Evolutionary conservation across 768 basidiomycete genomes (phyloP).

Genomic region (Mrakia hoshinonis): DNA sequence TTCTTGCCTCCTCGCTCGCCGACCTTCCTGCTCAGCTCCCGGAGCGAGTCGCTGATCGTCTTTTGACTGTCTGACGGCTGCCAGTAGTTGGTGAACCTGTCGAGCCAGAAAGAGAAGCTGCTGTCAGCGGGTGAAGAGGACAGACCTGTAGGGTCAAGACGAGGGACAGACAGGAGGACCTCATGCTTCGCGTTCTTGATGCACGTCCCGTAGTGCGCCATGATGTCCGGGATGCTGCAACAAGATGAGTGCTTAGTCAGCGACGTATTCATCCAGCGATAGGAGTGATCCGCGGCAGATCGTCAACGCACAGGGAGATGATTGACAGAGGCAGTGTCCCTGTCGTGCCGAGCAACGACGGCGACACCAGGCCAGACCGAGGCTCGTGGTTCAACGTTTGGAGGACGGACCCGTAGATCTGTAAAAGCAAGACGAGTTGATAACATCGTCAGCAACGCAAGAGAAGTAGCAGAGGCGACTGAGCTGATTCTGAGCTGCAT

Average conservation of each 20-base stretch:
- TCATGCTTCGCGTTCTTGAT: slow-evolving; percentile 57
- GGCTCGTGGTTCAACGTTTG: slow-evolving; percentile 52
- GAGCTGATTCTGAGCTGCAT: no score
- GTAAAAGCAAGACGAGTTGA: neutral
- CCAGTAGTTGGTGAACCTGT: slow-evolving; percentile 54
- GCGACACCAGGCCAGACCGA: slow-evolving; percentile 53
- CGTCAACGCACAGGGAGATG: slow-evolving; percentile 45
- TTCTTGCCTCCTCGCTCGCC: slow-evolving; percentile 43
- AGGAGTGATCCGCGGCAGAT: no score
- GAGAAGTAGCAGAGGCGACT: no score
- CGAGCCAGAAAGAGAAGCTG: neutral
- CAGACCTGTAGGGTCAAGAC: no score
- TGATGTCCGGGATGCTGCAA: slow-evolving; percentile 56
- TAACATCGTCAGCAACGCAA: no score
- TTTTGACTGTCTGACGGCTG: slow-evolving; percentile 36
- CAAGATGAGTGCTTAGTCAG: neutral
- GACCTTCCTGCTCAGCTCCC: slow-evolving; percentile 49
- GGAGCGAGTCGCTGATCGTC: slow-evolving; percentile 40
- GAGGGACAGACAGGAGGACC: slow-evolving; percentile 56
- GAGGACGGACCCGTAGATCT: slow-evolving; percentile 60
- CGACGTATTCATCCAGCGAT: neutral
- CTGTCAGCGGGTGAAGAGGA: neutral
- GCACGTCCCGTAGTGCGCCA: slow-evolving; percentile 57
- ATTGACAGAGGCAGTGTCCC: slow-evolving; percentile 58
- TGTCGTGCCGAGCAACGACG: slow-evolving; percentile 54